Evolutionary conservation across 805 yeast genomes (phyloP).

Genomic region (Ogataea methylovora): DNA sequence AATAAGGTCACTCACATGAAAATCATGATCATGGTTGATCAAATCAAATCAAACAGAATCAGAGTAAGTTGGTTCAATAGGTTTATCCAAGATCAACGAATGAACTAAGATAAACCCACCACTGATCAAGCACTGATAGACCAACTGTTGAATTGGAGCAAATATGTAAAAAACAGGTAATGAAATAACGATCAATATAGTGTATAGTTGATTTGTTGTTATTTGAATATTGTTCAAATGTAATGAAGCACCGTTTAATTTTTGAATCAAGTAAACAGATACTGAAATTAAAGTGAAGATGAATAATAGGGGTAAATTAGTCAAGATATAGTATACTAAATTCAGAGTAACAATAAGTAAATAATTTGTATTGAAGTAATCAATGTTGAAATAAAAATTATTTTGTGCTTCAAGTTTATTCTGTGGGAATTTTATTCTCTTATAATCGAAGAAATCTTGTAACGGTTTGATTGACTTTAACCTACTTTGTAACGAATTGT

Average conservation of each 20-base stretch:
- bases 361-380: conserved; percentile 83
- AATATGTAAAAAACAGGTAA: conserved; percentile 56
- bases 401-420: conserved; percentile 79
- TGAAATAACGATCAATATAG: conserved; percentile 64
- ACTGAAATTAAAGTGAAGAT: conserved; percentile 47
- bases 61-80: conserved; percentile 89
- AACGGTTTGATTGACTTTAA: conserved; percentile 71
- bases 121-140: conserved; percentile 90
- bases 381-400: conserved; percentile 75
- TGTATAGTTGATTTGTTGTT: conserved; percentile 75
- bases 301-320: conserved; percentile 73
- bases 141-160: conserved; percentile 78
- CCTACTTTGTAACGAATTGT: conserved; percentile 46
- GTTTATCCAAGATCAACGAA: conserved; percentile 90
- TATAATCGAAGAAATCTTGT: conserved; percentile 84
- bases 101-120: conserved; percentile 74
- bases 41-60: conserved; percentile 39
- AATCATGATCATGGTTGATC: too few relatives aligned
- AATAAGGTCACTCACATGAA: too few relatives aligned
- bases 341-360: conserved; percentile 59
- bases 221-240: conserved; percentile 44
- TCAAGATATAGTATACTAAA: conserved; percentile 75
- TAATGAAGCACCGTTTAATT: conserved; percentile 25
- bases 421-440: conserved; percentile 76
- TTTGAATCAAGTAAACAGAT: conserved; percentile 35